Conservation (phyloP, 305 asterid genomes). For the Fraxinus paxiana region DNA sequence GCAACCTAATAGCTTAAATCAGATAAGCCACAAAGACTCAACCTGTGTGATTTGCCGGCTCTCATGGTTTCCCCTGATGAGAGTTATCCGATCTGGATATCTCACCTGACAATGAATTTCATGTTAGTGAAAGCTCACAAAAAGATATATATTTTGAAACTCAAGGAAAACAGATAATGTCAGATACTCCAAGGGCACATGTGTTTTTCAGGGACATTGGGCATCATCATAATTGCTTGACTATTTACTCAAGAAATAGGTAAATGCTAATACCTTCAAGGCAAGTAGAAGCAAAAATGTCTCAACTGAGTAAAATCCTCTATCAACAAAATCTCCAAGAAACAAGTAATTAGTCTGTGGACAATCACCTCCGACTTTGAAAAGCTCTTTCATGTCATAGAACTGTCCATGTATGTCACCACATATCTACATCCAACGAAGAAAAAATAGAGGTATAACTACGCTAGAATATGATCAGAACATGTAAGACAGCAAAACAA, state of each 20-base stretch:
- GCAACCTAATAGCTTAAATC: constrained; percentile 20
- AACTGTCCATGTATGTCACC: constrained; percentile 99
- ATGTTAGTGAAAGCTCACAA: constrained; percentile 24
- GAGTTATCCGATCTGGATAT: constrained; percentile 92
- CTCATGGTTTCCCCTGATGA: constrained; percentile 96
- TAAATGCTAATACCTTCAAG: constrained; percentile 59
- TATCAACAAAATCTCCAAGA: constrained; percentile 96
- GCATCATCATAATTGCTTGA: not conserved
- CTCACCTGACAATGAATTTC: constrained; percentile 63
- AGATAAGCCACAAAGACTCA: constrained; percentile 16
- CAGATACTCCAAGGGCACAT: constrained; percentile 11
- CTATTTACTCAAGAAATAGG: constrained; percentile 15
- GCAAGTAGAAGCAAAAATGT: constrained; percentile 94
- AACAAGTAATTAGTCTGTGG: constrained; percentile 89
- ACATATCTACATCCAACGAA: constrained; percentile 61
- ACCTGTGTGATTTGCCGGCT: constrained; percentile 99
- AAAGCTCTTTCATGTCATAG: constrained; percentile 97
- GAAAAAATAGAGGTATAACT: constrained; percentile 13
- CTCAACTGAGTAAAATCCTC: constrained; percentile 97
- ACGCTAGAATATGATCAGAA: constrained; percentile 11
- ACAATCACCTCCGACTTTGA: constrained; percentile 94
- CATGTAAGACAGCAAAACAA: not conserved
- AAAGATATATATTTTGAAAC: not conserved
- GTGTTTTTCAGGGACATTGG: not conserved
- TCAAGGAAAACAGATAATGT: constrained; percentile 8